Percentiles rank a stretch among this genome's conserved stretches.
Evolutionary conservation across 1,284 basidiomycete species (phyloP).

Genomic region (Ustilago lituana): DNA sequence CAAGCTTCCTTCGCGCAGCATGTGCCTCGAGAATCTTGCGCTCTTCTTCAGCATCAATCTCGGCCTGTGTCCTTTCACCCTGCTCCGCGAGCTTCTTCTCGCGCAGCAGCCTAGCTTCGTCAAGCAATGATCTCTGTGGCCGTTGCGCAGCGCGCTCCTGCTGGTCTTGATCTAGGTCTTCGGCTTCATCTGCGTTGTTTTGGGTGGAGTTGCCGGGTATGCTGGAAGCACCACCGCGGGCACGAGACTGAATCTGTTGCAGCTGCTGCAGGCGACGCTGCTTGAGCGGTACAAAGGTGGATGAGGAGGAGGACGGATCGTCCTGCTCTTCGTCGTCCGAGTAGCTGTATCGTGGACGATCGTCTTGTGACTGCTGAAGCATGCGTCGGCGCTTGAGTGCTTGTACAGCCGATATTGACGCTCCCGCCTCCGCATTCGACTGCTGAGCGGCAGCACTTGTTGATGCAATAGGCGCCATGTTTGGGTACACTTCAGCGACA

Average conservation of each 20-base stretch:
- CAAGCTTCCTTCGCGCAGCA: slow-evolving; percentile 86
- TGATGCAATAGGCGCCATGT: slow-evolving; percentile 29
- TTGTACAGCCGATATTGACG: slow-evolving; percentile 37
- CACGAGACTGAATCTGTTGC: slow-evolving; percentile 69
- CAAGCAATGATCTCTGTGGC: slow-evolving; percentile 69
- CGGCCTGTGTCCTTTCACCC: slow-evolving; percentile 73
- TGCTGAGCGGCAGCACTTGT: slow-evolving; percentile 1
- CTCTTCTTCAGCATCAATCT: slow-evolving; percentile 87
- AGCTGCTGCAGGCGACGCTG: slow-evolving; percentile 84
- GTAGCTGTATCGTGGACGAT: slow-evolving; percentile 52
- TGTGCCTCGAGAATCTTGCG: slow-evolving; percentile 90
- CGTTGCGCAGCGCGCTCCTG: slow-evolving; percentile 74
- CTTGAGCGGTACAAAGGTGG: slow-evolving; percentile 87
- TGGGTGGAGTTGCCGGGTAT: slow-evolving; percentile 1
- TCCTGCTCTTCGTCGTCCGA: slow-evolving; percentile 68
- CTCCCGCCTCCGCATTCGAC: background rate
- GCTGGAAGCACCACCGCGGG: slow-evolving; percentile 1
- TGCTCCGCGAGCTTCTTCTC: slow-evolving; percentile 80
- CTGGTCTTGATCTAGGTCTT: slow-evolving; percentile 66
- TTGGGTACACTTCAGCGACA: no score
- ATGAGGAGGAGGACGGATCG: slow-evolving; percentile 71
- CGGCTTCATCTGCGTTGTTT: slow-evolving; percentile 12
- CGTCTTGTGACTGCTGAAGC: slow-evolving; percentile 32
- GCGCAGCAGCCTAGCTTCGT: slow-evolving; percentile 71
- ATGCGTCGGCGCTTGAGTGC: slow-evolving; percentile 45